These are phyloP conservation scores for Neurospora hispaniola DNA, from an alignment of 495 filamentous ascomycete genomes.

Conservation along the genomic window DNA sequence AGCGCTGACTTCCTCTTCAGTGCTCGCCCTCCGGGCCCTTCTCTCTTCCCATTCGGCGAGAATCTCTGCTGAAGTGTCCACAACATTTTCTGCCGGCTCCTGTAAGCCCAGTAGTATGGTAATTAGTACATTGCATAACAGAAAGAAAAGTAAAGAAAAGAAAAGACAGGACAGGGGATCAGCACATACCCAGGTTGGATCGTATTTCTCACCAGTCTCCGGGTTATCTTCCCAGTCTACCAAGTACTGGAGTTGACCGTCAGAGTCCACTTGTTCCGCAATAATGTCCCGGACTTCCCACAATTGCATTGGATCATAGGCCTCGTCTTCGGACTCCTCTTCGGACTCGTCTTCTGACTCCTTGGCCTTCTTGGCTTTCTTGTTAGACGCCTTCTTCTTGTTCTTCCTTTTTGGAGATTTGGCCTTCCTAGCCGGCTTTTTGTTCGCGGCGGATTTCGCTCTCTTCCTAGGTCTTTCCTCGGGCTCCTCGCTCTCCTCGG, in stretches of 20 bases:
- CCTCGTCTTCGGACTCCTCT: not conserved
- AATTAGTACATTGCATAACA: not conserved
- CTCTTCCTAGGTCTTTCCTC: not conserved
- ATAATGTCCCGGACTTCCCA: not conserved
- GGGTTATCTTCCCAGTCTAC: not conserved
- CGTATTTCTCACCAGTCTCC: not conserved
- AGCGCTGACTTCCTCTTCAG: not conserved
- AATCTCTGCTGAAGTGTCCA: not conserved
- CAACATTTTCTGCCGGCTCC: not conserved
- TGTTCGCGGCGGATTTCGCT: not conserved
- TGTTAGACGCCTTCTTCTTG: not conserved
- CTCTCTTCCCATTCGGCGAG: not conserved
- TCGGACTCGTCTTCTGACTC: not conserved
- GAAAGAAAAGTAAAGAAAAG: not conserved
- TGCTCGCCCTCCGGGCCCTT: not conserved
- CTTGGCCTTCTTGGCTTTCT: not conserved
- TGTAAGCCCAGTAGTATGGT: not conserved
- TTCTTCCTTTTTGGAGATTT: not conserved
- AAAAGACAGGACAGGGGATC: not conserved
- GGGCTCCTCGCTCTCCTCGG: not conserved
- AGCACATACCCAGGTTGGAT: not conserved
- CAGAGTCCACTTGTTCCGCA: not conserved
- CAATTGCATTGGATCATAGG: not conserved
- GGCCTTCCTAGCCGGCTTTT: not conserved
- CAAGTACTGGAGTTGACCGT: not conserved